Base-by-base conservation (phyloP, 352 stramenopile species). In the Globisporangium yorkense region DNA sequence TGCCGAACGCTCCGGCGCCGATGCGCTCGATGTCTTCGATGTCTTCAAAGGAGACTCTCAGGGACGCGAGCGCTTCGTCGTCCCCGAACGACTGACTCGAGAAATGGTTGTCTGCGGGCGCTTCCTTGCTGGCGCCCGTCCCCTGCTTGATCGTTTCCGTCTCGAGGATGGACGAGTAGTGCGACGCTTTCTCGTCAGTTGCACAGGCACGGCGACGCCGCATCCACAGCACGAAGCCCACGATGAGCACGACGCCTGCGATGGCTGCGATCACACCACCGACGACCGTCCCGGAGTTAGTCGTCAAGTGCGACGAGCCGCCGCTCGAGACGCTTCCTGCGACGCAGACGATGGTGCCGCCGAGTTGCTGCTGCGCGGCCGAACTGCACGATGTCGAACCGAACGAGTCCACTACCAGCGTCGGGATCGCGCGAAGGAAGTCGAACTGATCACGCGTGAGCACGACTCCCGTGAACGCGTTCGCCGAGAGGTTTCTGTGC, bases 21-120 rank as follows among this genome's bases (percentile, higher is more conserved):
- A 88, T 74, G 1, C 62, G 65, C 0, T 66, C 51, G 20, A 88
- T 65, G 35, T 87, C 78, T 29, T 85, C 62, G 27, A 87, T 71
- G 24, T 75, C 72, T 33, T 86, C 74, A 12, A 51, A 27, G 24
- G 24, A 27, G 24, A 27, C 35, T 56, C 83, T 67, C 10, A 73
- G 46, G 2, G 73, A 75, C 15, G 77, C 35, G 58, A 88, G 68
- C 10, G 82, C 73, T 15, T 81, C 63, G 44, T 88, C 77, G 44
- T 78, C 74, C 75, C 75, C 84, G 4, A 85, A 40, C 0, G 74
- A 78, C 27, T 54, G 59, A 8, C 59, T 33, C 10, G 52, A 35
- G n/a, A 7, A 44, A 4, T 39, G 40, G 12, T 40, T 47, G 5
- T 33, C 20, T 24, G n/a, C 8, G 16, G n/a, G 10, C 21, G 2